Conservation (phyloP, 257 asterid species). For the Cruciata laevipes region DNA sequence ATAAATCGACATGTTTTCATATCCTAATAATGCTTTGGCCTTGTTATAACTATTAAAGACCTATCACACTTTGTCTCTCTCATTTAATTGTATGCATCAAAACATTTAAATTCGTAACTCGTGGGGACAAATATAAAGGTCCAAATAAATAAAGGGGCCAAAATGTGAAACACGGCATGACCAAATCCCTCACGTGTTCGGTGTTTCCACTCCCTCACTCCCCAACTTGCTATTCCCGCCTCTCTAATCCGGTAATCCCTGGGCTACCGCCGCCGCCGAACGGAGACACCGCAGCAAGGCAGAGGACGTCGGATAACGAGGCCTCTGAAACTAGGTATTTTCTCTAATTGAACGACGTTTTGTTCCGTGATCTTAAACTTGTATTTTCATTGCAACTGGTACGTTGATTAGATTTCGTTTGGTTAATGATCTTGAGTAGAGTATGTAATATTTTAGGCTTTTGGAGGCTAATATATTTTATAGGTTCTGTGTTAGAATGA, state of each 20-base stretch:
- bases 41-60: no score
- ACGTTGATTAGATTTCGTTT: not conserved
- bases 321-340: not conserved
- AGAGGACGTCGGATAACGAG: not conserved
- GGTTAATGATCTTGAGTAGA: not conserved
- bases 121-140: not conserved
- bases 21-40: no score
- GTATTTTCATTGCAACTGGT: not conserved
- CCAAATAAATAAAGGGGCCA: not conserved
- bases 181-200: constrained; percentile 1
- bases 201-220: not conserved
- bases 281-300: not conserved
- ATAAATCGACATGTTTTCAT: no score
- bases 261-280: not conserved
- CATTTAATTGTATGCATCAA: no score
- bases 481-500: not conserved
- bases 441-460: no score
- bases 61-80: no score
- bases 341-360: not conserved
- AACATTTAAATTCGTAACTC: no score
- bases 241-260: not conserved
- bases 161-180: not conserved
- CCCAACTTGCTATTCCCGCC: not conserved
- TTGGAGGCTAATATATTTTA: no score
- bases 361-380: not conserved